These are phyloP conservation scores for Carex parvula DNA, from an alignment of 176 grass and related monocot genomes.

Conservation along the genomic window DNA sequence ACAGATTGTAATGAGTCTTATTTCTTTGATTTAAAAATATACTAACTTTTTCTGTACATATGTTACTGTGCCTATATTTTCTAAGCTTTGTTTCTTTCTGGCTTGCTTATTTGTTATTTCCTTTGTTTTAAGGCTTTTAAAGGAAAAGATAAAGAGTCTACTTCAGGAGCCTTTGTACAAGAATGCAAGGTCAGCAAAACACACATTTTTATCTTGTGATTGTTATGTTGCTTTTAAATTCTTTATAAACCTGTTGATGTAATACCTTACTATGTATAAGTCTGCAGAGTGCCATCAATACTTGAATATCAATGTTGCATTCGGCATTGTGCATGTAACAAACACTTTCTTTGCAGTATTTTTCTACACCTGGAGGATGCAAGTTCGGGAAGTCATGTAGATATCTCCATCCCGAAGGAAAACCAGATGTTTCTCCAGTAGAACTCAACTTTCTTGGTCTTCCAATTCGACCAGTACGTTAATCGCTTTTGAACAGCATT, in stretches of 20 bases:
- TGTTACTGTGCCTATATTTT: slow-evolving; percentile 24
- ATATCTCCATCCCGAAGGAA: slow-evolving; percentile 58
- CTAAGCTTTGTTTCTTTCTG: slow-evolving; percentile 24
- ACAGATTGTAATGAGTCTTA: background rate
- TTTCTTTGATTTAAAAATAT: background rate
- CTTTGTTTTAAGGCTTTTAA: slow-evolving; percentile 42
- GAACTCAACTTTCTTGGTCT: slow-evolving; percentile 93
- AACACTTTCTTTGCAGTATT: slow-evolving; percentile 52
- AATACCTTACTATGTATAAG: background rate
- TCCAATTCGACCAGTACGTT: slow-evolving; percentile 82
- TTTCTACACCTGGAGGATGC: slow-evolving; percentile 67
- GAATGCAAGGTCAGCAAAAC: slow-evolving; percentile 67
- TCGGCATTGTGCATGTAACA: slow-evolving; percentile 23
- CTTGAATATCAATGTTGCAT: background rate
- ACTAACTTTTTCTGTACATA: background rate
- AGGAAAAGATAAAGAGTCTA: slow-evolving; percentile 51
- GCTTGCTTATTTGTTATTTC: slow-evolving; percentile 18
- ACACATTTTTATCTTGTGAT: background rate
- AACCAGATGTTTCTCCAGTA: slow-evolving; percentile 47
- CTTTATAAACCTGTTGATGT: background rate
- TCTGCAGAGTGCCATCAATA: slow-evolving; percentile 4
- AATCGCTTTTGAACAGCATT: background rate
- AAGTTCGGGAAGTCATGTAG: slow-evolving; percentile 85
- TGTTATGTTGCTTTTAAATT: slow-evolving; percentile 11
- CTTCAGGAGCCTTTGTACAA: slow-evolving; percentile 32